phyloP scores from a whole-genome alignment of 2,329 filamentous ascomycete genomes.

The Paecilomyces sp. region DNA sequence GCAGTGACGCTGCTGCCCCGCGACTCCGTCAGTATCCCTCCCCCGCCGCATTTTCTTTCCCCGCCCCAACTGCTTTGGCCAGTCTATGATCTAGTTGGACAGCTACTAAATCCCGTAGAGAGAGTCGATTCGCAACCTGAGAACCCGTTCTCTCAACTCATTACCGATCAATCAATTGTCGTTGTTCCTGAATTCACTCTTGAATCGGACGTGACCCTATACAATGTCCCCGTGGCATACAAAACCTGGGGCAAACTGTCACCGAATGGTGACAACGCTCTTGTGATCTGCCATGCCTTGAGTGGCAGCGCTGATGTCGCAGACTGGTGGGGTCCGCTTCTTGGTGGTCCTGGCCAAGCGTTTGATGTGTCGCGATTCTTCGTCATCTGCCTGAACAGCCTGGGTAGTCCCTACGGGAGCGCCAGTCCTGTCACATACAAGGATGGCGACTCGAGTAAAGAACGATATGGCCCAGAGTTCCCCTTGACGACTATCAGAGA shows the following conservation, averaged over 20 bases:
- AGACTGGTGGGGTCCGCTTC: constrained; percentile 52
- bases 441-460: constrained; percentile 67
- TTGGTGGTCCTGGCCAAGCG: constrained; percentile 46
- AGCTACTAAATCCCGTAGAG: constrained; percentile 51
- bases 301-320: constrained; percentile 50
- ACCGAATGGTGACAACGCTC: constrained; percentile 51
- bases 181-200: constrained; percentile 85
- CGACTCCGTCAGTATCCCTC: constrained; percentile 32
- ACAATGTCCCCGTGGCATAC: constrained; percentile 64
- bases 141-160: constrained; percentile 82
- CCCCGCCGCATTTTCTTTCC: constrained; percentile 1
- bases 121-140: constrained; percentile 62
- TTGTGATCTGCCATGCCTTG: constrained; percentile 54
- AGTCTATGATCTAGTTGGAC: constrained; percentile 11
- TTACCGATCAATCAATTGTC: constrained; percentile 80
- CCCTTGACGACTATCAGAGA: constrained; percentile 91
- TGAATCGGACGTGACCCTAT: constrained; percentile 78
- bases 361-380: constrained; percentile 49
- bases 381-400: constrained; percentile 47
- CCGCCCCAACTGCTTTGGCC: not conserved
- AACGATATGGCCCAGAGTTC: constrained; percentile 88
- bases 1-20: constrained; percentile 8
- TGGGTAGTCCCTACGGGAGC: constrained; percentile 50
- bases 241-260: constrained; percentile 55
- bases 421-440: constrained; percentile 63